phyloP scores from a whole-genome alignment of 2,329 filamentous ascomycete genomes.

The Seiridium unicorne region DNA sequence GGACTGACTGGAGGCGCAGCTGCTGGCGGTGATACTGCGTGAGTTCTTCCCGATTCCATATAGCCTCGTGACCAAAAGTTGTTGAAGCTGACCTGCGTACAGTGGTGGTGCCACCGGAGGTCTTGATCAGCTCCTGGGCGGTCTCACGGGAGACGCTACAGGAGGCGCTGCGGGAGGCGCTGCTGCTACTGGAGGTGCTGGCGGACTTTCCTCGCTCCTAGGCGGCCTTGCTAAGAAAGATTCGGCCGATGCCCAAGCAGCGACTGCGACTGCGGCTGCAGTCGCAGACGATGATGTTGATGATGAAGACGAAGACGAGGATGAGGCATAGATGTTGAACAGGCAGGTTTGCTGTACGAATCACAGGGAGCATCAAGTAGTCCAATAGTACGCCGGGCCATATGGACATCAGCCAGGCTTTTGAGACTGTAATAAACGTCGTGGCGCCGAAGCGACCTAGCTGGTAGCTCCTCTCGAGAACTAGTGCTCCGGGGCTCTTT shows the following conservation, averaged over 20 bases:
- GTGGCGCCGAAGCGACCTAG: too few relatives aligned
- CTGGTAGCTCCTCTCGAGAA: too few relatives aligned
- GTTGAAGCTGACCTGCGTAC: background rate
- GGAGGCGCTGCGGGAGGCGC: background rate
- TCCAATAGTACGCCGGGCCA: too few relatives aligned
- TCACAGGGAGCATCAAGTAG: too few relatives aligned
- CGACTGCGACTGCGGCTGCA: background rate
- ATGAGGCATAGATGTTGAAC: background rate
- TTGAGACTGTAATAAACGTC: too few relatives aligned
- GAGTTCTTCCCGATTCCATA: background rate
- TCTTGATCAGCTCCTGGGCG: constrained; percentile 6
- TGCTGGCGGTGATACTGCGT: background rate
- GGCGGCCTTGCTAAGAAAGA: constrained; percentile 1
- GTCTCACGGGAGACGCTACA: constrained; percentile 5
- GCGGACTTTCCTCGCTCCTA: background rate
- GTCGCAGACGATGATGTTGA: background rate
- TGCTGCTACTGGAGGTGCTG: background rate
- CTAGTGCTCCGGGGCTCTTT: too few relatives aligned
- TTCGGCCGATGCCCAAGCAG: background rate
- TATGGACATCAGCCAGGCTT: too few relatives aligned
- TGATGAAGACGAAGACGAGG: background rate
- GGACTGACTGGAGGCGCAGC: constrained; percentile 1
- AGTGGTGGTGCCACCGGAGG: constrained; percentile 6
- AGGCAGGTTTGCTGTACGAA: background rate
- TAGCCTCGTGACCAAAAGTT: background rate